Base-by-base conservation (phyloP, 75 land plant genomes). In the Larix kaempferi region DNA sequence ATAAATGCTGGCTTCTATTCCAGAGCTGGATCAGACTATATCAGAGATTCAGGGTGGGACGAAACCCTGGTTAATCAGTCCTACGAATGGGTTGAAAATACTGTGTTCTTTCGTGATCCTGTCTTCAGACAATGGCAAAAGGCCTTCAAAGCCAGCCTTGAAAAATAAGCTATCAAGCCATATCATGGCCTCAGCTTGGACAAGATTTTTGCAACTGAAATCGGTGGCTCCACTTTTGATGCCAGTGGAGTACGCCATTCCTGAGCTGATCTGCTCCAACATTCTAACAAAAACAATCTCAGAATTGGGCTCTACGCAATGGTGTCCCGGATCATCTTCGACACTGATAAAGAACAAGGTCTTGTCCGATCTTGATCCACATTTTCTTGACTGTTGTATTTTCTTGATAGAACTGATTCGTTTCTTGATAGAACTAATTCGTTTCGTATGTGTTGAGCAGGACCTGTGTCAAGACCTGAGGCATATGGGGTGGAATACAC, bases 1-100 rank as follows among this genome's bases (percentile, higher is more conserved):
- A 81, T 96, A 52, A 92, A 94, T 72, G 94, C 97, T 4, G 99
- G 99, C 4, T 94, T 94, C 85, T 96, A 92, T 85, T 82, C 88
- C 49, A 78, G 94, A 16, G 90, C 97, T 3, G 86, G 83, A 54
- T 76, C 78, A 6, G 88, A 62, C 15, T 92, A 87, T 66, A 86
- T 84, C 26, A 17, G 55, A 33, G 37, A 39, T 3, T 73, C 76
- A 0, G 87, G 87, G 2, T 94, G 96, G 96, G 93, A 96, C 74
- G 82, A 82, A 26, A 12, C 37, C 6, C 25, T 86, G 15, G 99
- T 90, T 16, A 94, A 92, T 58, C 59, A 82, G 73, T 92, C 95
- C 8, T 96, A 80, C 76, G 80, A 81, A 11, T 96, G 99, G 99
- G 93, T 96, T 12, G 94, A 92, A 75, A 67, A 39, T 1, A 84